Percentiles rank a stretch among this genome's conserved stretches.
Evolutionary conservation across 257 asterid genomes (phyloP).

Genomic region (Gynochthodes officinalis): DNA sequence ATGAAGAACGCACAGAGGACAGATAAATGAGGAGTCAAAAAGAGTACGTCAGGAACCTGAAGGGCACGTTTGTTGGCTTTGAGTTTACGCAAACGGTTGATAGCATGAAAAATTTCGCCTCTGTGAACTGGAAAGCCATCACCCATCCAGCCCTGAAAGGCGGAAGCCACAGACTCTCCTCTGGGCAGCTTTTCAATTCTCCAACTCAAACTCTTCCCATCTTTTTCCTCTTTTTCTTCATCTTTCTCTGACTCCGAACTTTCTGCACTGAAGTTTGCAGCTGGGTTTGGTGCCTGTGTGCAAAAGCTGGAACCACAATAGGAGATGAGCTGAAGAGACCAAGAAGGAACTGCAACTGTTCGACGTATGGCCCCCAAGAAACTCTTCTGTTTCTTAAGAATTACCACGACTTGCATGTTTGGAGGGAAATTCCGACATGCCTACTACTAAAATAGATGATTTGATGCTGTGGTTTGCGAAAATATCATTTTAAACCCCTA

Average conservation of each 20-base stretch:
- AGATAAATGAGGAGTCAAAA: too few relatives aligned
- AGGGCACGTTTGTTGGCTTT: conserved; percentile 64
- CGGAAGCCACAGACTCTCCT: conserved; percentile 55
- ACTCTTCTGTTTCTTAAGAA: conserved; percentile 27
- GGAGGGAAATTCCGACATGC: conserved; percentile 3
- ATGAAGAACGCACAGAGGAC: conserved; percentile 19
- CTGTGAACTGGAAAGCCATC: conserved; percentile 81
- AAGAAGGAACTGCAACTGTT: conserved; percentile 30
- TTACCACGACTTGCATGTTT: conserved; percentile 38
- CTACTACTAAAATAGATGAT: background rate
- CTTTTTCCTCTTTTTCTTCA: conserved; percentile 22
- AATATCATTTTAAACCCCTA: too few relatives aligned
- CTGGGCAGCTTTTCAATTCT: conserved; percentile 59
- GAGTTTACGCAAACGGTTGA: conserved; percentile 75
- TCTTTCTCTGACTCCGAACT: conserved; percentile 30
- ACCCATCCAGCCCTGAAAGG: conserved; percentile 95
- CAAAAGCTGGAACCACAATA: conserved; percentile 28
- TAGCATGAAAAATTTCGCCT: conserved; percentile 64
- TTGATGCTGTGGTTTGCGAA: too few relatives aligned
- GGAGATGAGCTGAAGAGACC: conserved; percentile 11
- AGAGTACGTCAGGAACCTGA: conserved; percentile 42
- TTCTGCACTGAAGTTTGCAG: conserved; percentile 11
- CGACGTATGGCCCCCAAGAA: conserved; percentile 44
- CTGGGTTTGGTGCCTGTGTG: conserved; percentile 27
- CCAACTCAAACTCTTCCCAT: conserved; percentile 47